These are phyloP conservation scores for Closterium sp. DNA, from an alignment of 139 green algal species.

Conservation along the genomic window DNA sequence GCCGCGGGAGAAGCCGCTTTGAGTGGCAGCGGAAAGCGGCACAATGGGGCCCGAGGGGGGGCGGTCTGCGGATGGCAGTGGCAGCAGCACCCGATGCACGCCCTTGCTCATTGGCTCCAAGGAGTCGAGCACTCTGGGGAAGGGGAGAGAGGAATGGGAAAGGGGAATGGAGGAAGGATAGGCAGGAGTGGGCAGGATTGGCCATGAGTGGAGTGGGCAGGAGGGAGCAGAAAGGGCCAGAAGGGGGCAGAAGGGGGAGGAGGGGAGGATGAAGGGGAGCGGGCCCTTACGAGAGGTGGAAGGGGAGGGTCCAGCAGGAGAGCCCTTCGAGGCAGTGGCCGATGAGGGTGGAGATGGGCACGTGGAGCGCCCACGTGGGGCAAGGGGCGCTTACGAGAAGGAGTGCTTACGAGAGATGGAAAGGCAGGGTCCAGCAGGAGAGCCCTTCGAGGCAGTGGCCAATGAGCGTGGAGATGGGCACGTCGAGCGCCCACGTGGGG, in stretches of 20 bases:
- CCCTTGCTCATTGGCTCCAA: conserved; percentile 41
- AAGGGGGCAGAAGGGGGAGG: neutral
- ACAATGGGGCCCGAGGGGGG: neutral
- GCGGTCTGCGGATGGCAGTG: neutral
- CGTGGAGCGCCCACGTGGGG: neutral
- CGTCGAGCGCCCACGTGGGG: neutral
- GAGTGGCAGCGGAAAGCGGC: neutral
- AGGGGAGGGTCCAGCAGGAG: neutral
- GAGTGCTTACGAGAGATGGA: neutral
- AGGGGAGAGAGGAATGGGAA: neutral
- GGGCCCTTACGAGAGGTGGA: neutral
- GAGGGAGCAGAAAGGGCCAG: neutral
- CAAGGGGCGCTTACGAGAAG: too few species aligned
- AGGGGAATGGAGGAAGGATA: neutral
- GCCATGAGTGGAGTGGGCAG: too few species aligned
- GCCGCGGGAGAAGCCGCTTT: neutral
- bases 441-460: conserved; percentile 34
- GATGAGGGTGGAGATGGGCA: conserved; percentile 26
- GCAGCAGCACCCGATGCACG: conserved; percentile 32
- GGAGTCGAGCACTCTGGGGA: conserved; percentile 7
- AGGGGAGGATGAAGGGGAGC: too few species aligned
- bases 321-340: conserved; percentile 34
- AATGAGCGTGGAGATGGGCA: conserved; percentile 25
- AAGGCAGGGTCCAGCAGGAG: conserved; percentile 6
- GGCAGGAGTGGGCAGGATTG: too few species aligned